Percentiles rank a stretch among this genome's conserved stretches.
phyloP scores from a whole-genome alignment of 2,329 filamentous ascomycete species.

The Monilinia laxa region DNA sequence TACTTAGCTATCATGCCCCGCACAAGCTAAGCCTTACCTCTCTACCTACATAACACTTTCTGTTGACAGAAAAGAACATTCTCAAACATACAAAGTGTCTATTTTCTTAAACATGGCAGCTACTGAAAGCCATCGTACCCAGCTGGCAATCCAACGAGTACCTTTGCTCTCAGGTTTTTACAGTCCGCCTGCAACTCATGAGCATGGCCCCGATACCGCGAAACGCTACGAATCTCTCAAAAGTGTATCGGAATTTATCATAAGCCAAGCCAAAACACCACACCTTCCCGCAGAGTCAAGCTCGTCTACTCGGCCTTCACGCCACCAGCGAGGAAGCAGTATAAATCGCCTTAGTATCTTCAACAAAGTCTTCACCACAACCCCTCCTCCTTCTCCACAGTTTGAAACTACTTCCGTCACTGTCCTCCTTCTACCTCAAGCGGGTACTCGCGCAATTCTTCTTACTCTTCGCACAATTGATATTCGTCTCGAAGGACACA shows the following conservation, averaged over 20 bases:
- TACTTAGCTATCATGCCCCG: neutral
- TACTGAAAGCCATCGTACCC: slow-evolving; percentile 4
- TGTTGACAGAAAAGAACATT: neutral
- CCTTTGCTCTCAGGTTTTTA: slow-evolving; percentile 17
- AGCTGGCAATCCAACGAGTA: neutral
- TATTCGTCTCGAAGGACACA: slow-evolving; percentile 14
- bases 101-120: neutral
- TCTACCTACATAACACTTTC: slow-evolving; percentile 3
- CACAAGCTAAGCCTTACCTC: slow-evolving; percentile 11
- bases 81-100: neutral
- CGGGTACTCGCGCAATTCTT: slow-evolving; percentile 9
- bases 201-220: slow-evolving; percentile 10
- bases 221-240: slow-evolving; percentile 8
- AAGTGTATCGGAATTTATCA: slow-evolving; percentile 13
- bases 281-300: slow-evolving; percentile 2
- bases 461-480: slow-evolving; percentile 23
- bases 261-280: slow-evolving; percentile 11
- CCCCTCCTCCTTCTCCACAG: slow-evolving; percentile 9
- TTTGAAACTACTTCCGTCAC: slow-evolving; percentile 17
- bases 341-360: slow-evolving; percentile 5
- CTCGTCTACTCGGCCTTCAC: neutral
- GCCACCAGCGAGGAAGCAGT: slow-evolving; percentile 4
- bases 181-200: slow-evolving; percentile 5
- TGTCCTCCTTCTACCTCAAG: slow-evolving; percentile 20
- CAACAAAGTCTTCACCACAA: slow-evolving; percentile 19